phyloP scores from a whole-genome alignment of 139 green algal species.

The Chlamydomonas incerta region DNA sequence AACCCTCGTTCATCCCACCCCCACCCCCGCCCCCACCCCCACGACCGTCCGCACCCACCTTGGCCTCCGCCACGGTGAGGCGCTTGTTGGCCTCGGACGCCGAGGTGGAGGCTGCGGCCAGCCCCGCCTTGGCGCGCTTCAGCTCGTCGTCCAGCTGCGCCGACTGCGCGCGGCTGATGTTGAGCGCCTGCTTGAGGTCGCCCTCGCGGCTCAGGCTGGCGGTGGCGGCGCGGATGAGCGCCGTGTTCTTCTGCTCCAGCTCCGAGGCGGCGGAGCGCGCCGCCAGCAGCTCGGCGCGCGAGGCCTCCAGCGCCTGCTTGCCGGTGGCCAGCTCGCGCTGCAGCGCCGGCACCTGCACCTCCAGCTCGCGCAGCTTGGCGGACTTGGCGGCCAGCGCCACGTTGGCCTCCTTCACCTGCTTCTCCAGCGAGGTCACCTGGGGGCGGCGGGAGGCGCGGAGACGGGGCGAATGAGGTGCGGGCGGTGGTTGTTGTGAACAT shows the following conservation, averaged over 20 bases:
- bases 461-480: not conserved
- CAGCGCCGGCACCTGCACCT: constrained; percentile 42
- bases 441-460: not conserved
- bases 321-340: constrained; percentile 25
- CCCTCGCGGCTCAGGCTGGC: constrained; percentile 33
- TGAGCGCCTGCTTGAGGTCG: constrained; percentile 42
- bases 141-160: constrained; percentile 22
- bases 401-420: constrained; percentile 38
- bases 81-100: constrained; percentile 20
- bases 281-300: constrained; percentile 8
- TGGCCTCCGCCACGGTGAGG: constrained; percentile 11
- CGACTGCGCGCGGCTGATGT: not conserved
- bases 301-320: constrained; percentile 36
- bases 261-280: not conserved
- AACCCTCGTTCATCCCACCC: too few relatives aligned
- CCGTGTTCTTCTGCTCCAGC: constrained; percentile 35
- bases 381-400: constrained; percentile 24
- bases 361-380: constrained; percentile 30
- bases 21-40: not conserved
- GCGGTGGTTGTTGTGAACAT: too few relatives aligned
- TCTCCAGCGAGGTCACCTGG: constrained; percentile 20
- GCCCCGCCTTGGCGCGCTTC: not conserved
- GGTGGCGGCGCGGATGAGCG: constrained; percentile 34
- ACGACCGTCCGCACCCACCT: not conserved
- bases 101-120: not conserved